Conservation (phyloP, 163 green algal species). For the Scenedesmus sp. region DNA sequence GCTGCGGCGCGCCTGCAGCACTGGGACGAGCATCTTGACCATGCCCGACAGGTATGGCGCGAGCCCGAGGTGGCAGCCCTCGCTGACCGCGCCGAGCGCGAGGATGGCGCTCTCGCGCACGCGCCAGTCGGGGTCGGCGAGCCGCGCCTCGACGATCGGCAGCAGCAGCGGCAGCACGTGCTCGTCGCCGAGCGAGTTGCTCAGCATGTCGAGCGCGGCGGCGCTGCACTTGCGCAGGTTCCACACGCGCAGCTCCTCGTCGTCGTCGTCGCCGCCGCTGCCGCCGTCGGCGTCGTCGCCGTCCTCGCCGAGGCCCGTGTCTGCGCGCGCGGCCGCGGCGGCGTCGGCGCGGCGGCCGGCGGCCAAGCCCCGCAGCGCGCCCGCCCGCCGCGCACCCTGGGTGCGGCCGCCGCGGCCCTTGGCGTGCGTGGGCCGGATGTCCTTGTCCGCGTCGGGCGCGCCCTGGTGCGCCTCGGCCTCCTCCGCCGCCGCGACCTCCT, state of each 20-base stretch:
- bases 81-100: constrained; percentile 88
- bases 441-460: constrained; percentile 29
- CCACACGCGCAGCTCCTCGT: constrained; percentile 70
- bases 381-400: constrained; percentile 11
- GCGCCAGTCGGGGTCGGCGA: constrained; percentile 58
- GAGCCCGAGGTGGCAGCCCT: constrained; percentile 92
- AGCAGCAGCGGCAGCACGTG: constrained; percentile 91
- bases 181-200: constrained; percentile 85
- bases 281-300: too few species aligned
- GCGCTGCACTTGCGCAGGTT: constrained; percentile 92
- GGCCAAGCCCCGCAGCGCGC: neutral
- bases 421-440: constrained; percentile 23
- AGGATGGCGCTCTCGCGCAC: constrained; percentile 90
- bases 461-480: constrained; percentile 67
- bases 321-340: too few species aligned
- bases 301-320: constrained; percentile 66
- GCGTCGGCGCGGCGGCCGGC: neutral
- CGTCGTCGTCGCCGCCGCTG: constrained; percentile 60
- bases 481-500: constrained; percentile 92
- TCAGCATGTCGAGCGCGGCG: constrained; percentile 90
- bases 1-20: constrained; percentile 19
- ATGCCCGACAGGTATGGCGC: constrained; percentile 80
- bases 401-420: constrained; percentile 53
- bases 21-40: constrained; percentile 40
- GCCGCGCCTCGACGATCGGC: constrained; percentile 86